These are phyloP conservation scores for Rhizophagus prolifer DNA, from an alignment of 192 early-diverging fungal species.

Conservation along the genomic window DNA sequence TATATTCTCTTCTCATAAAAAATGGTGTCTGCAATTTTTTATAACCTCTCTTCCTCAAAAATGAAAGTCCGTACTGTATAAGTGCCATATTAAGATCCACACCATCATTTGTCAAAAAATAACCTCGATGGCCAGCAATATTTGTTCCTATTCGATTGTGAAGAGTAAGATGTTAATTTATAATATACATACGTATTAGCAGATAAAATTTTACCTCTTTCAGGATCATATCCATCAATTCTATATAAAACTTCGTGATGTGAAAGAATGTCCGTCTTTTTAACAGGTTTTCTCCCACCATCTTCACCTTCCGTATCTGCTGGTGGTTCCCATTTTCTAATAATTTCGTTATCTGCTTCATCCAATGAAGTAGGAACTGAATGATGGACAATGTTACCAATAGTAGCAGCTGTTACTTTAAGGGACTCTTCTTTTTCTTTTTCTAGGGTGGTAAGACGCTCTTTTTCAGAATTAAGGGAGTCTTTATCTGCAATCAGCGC, in stretches of 20 bases:
- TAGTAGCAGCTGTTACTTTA: constrained; percentile 57
- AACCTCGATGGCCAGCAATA: constrained; percentile 98
- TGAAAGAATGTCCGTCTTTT: constrained; percentile 63
- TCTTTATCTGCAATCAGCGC: constrained; percentile 76
- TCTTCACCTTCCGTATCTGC: background rate
- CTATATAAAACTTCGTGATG: constrained; percentile 95
- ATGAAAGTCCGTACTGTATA: constrained; percentile 93
- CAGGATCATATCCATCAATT: constrained; percentile 85
- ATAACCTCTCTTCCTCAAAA: constrained; percentile 78
- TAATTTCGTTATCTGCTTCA: constrained; percentile 56
- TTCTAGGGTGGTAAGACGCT: constrained; percentile 60
- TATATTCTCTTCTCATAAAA: constrained; percentile 96
- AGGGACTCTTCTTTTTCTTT: constrained; percentile 75
- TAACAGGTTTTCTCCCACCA: constrained; percentile 41
- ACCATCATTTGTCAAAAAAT: constrained; percentile 92
- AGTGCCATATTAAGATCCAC: constrained; percentile 97
- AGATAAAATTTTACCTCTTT: constrained; percentile 59
- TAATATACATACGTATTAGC: too few species aligned
- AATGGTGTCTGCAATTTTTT: constrained; percentile 97
- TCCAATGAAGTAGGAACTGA: constrained; percentile 83
- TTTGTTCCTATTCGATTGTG: constrained; percentile 49
- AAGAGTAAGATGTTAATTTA: background rate
- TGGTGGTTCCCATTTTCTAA: constrained; percentile 20
- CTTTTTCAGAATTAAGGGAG: constrained; percentile 71
- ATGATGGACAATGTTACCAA: constrained; percentile 96